These are phyloP conservation scores for Xylaria sp. DNA, from an alignment of 2,329 filamentous ascomycete species.

Conservation along the genomic window DNA sequence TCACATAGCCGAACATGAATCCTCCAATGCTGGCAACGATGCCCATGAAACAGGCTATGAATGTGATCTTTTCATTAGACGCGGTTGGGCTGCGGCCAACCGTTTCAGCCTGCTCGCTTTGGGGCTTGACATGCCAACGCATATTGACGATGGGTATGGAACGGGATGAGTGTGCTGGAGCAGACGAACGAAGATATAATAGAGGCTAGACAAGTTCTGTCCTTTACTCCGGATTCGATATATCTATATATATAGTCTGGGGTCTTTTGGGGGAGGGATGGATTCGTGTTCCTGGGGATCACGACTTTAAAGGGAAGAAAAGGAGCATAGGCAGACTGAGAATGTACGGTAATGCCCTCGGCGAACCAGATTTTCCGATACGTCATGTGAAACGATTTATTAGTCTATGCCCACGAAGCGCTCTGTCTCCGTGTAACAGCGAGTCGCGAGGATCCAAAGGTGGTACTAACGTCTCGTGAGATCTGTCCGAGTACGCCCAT, in stretches of 20 bases:
- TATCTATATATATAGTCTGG: no score
- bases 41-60: neutral
- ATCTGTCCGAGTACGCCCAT: neutral
- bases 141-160: neutral
- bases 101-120: neutral
- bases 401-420: neutral
- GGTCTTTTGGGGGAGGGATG: neutral
- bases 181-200: neutral
- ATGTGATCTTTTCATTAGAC: slow-evolving; percentile 1
- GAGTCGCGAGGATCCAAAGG: neutral
- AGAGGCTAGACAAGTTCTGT: neutral
- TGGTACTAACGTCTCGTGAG: neutral
- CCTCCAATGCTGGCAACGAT: neutral
- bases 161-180: neutral
- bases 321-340: neutral
- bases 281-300: neutral
- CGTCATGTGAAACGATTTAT: neutral
- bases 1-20: neutral
- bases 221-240: neutral
- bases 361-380: neutral
- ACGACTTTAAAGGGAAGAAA: neutral
- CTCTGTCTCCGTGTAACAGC: neutral
- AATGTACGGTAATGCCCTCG: neutral
- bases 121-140: neutral
- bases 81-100: neutral